Base-by-base conservation (phyloP, 129 eudicot species). In the Flaveria ramosissima region DNA sequence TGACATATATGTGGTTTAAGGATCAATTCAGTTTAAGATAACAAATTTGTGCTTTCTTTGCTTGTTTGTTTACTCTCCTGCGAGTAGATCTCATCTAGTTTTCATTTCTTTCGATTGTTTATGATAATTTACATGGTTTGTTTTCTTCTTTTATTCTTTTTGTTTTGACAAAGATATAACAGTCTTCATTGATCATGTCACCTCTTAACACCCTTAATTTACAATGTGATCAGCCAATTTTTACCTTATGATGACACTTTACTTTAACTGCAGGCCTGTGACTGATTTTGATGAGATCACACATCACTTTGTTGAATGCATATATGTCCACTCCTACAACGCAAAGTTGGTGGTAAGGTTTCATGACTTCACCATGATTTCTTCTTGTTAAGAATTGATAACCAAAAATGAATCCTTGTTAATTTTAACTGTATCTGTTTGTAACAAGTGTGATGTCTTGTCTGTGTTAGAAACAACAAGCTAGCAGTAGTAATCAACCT, bases 231-330 rank as follows among this genome's bases (percentile, higher is more conserved):
- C 1, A 6, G 47, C 69, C 6, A 68, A 3, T 11, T 53, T 23
- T 21, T 59, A 42, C 17, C n/a, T 70, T 46, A 59, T 23, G 8
- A 26, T 69, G 30, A 67, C 51, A 17, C 75, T 56, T 70, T 57
- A 45, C 70, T 79, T 23, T 14, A 76, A 57, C 21, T 84, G 68
- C 90, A 92, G 98, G 88, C 90, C 96, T 8, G 83, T 92, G 81
- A 83, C 79, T 52, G 93, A 92, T 82, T 90, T 70, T 72, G 85
- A 90, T 75, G 98, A 92, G 82, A 82, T 92, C 48, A 81, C 96
- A 21, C 77, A 79, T 89, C 98, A 92, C 84, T 92, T 89, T 73
- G 77, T 86, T 48, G 94, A 90, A 77, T 92, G 96, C 46, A 84
- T 85, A 32, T 86, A 84, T 82, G 86, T 87, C 50, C 96, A 92